A percentile compares a stretch with the other conserved stretches of the same genome.
Evolutionary conservation across 2,329 filamentous ascomycete species (phyloP).

Genomic region (Ploettnerulaceae sp.): DNA sequence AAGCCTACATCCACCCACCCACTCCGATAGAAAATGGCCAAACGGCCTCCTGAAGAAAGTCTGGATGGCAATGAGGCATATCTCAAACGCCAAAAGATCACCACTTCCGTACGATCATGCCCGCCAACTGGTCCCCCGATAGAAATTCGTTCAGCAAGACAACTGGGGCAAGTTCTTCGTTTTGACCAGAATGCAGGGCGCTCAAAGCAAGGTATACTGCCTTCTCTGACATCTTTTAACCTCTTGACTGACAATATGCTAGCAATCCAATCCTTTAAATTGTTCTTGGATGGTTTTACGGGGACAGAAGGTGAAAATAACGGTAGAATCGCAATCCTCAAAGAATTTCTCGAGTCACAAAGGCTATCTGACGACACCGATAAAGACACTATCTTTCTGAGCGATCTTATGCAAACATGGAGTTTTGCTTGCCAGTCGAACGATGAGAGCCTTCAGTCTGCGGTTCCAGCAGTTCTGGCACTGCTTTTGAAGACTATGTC

Average conservation of each 20-base stretch:
- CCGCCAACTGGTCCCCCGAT: slow-evolving; percentile 41
- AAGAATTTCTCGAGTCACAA: slow-evolving; percentile 60
- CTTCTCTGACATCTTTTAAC: neutral
- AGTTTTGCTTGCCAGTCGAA: slow-evolving; percentile 73
- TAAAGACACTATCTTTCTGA: slow-evolving; percentile 60
- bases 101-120: slow-evolving; percentile 44
- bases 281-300: slow-evolving; percentile 63
- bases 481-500: slow-evolving; percentile 77
- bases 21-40: slow-evolving; percentile 26
- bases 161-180: slow-evolving; percentile 62
- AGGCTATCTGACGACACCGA: slow-evolving; percentile 47
- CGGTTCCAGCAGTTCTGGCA: slow-evolving; percentile 74
- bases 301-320: slow-evolving; percentile 45
- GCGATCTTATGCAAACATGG: slow-evolving; percentile 85
- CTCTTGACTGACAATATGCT: neutral
- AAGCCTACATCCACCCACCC: neutral
- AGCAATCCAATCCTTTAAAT: slow-evolving; percentile 67
- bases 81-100: slow-evolving; percentile 34
- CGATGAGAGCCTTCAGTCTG: slow-evolving; percentile 75
- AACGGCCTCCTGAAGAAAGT: slow-evolving; percentile 28
- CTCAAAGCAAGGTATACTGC: slow-evolving; percentile 55
- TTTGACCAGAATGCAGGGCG: slow-evolving; percentile 67
- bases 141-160: slow-evolving; percentile 57
- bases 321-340: slow-evolving; percentile 54
- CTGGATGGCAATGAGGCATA: slow-evolving; percentile 33